Base-by-base conservation (phyloP, 2,329 filamentous ascomycete genomes). In the Elsinoe ampelina region DNA sequence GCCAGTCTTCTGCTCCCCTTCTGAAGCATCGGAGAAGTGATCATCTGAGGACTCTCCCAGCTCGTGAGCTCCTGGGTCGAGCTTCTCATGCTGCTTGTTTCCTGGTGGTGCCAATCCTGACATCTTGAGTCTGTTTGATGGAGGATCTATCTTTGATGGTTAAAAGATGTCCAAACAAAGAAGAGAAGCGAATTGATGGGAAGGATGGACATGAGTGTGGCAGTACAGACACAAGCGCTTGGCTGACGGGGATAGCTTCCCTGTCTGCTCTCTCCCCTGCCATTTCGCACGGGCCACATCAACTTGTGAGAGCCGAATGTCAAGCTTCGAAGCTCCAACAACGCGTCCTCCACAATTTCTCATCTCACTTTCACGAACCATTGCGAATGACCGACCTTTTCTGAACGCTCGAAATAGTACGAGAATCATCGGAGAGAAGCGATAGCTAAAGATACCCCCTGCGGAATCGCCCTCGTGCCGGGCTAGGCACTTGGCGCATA, bases 11-110 rank as follows among this genome's bases (percentile, higher is more conserved):
- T 63, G 60, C 45, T 70, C 70, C 63, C 80, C 82, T 72, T 85
- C 82, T 42, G 76, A 80, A 57, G 82, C 82, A 65, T 85, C 82
- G 47, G 81, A 83, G 68, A 85, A 85, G 69, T 84, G 80, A 60
- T 85, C 82, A 58, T 77, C 77, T 39, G 77, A 78, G 47, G 68
- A 73, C 67, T 72, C 69, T 66, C 34, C 41, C 4, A 65, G 58
- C 50, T 67, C 62, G 36, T 66, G 64, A 10, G 63, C 62, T 57
- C 60, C 62, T 39, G 61, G 61, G 52, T 70, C 67, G 39, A 64
- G 57, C 41, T 56, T 56, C 30, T 51, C 43, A 38, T 56, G 54
- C 13, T 45, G 13, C 42, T 48, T 42, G 22, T 22, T 22, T 17
- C 17, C 22, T 3, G 54, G 54, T 38, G 54, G 54, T 26, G 54